Conservation (phyloP, 805 yeast species). For the Ogataea pignaliae region DNA sequence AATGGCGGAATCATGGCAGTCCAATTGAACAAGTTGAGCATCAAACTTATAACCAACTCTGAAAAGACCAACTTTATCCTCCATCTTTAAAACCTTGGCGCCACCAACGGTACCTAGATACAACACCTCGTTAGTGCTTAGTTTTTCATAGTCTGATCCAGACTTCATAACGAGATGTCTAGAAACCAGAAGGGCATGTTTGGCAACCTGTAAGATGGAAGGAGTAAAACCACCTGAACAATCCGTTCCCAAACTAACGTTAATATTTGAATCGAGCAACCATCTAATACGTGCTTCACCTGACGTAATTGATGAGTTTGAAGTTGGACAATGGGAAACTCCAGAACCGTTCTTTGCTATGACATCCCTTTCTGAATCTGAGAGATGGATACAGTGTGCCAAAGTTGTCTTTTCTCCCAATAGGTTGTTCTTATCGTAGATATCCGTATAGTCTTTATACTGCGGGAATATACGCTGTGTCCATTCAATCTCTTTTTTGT, state of each 20-base stretch:
- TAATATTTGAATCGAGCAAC: constrained; percentile 58
- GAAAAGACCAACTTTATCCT: constrained; percentile 61
- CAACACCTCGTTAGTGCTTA: constrained; percentile 66
- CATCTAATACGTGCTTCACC: constrained; percentile 85
- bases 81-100: constrained; percentile 66
- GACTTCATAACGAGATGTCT: constrained; percentile 62
- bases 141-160: constrained; percentile 39
- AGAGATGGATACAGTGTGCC: constrained; percentile 85
- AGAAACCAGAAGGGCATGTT: constrained; percentile 69
- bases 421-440: constrained; percentile 62
- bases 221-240: constrained; percentile 74
- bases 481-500: constrained; percentile 66
- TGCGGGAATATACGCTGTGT: constrained; percentile 72
- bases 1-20: constrained; percentile 48
- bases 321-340: constrained; percentile 89
- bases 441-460: constrained; percentile 63
- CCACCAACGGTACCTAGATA: constrained; percentile 89
- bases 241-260: constrained; percentile 80
- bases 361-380: constrained; percentile 56
- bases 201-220: constrained; percentile 58
- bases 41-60: constrained; percentile 79
- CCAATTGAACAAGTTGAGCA: constrained; percentile 69
- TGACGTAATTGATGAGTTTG: constrained; percentile 81
- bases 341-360: constrained; percentile 58
- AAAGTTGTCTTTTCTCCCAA: constrained; percentile 65